Percentiles rank a stretch among this genome's conserved stretches.
phyloP scores from a whole-genome alignment of 192 early-diverging fungal genomes.

The Coemansia sp. region DNA sequence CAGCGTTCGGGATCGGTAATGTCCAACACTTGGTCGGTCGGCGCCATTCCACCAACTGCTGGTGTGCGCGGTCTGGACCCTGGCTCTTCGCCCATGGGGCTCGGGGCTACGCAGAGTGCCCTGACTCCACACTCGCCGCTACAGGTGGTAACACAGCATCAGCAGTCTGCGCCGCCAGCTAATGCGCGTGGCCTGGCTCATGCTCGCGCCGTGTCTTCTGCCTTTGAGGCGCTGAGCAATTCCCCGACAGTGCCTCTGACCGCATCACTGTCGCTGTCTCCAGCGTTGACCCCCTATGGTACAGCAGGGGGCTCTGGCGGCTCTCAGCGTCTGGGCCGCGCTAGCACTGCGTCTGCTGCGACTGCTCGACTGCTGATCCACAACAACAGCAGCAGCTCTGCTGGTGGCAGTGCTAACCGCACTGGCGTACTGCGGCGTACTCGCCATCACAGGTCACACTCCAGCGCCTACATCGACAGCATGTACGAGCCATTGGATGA shows the following conservation, averaged over 20 bases:
- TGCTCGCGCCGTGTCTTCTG: conserved; percentile 43
- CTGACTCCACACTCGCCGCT: conserved; percentile 21
- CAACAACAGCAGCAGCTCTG: neutral
- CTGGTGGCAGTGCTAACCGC: neutral
- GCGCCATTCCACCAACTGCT: neutral
- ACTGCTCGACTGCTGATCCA: neutral
- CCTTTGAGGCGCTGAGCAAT: conserved; percentile 38
- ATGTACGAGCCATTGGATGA: neutral
- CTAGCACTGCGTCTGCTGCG: neutral
- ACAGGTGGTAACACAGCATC: neutral
- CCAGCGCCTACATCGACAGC: conserved; percentile 10
- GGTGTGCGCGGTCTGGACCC: neutral
- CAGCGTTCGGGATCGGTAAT: conserved; percentile 25
- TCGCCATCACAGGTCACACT: conserved; percentile 16
- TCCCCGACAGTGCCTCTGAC: conserved; percentile 4
- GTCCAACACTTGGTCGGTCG: conserved; percentile 20
- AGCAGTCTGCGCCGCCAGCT: conserved; percentile 8
- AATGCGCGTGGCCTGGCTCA: conserved; percentile 34
- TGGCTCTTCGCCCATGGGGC: neutral
- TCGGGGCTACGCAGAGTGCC: neutral
- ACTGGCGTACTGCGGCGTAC: conserved; percentile 19
- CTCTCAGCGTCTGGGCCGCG: neutral
- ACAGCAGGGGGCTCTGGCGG: neutral
- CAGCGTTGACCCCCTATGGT: conserved; percentile 17
- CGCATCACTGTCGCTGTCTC: conserved; percentile 14